Evolutionary conservation across 495 filamentous ascomycete genomes (phyloP).

Genomic region (Penicilliopsis zonata): DNA sequence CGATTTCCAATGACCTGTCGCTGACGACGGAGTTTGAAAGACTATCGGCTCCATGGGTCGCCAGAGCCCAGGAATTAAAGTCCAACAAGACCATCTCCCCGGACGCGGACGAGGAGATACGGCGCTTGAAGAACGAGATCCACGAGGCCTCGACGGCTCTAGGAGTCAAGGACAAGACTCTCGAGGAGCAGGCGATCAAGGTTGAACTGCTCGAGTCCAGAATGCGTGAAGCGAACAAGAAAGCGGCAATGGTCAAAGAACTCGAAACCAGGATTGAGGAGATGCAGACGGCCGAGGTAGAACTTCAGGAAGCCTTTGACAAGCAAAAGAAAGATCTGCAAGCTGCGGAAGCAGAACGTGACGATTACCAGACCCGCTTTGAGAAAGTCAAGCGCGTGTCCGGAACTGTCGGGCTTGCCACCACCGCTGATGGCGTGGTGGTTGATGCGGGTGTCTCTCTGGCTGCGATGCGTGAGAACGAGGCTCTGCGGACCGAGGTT

Average conservation of each 20-base stretch:
- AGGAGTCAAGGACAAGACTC: slow-evolving; percentile 81
- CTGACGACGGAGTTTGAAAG: slow-evolving; percentile 80
- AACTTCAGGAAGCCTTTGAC: slow-evolving; percentile 25
- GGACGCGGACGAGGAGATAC: slow-evolving; percentile 70
- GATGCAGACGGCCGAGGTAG: slow-evolving; percentile 28
- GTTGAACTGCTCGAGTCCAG: slow-evolving; percentile 39
- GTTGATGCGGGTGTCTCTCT: slow-evolving; percentile 31
- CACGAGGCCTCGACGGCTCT: slow-evolving; percentile 49
- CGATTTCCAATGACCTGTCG: slow-evolving; percentile 59
- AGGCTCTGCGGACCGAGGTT: slow-evolving; percentile 59
- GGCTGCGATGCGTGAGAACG: slow-evolving; percentile 61
- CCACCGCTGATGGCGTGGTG: slow-evolving; percentile 27
- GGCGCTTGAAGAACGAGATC: slow-evolving; percentile 60
- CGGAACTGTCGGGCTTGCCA: slow-evolving; percentile 38
- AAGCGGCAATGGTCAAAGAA: slow-evolving; percentile 32
- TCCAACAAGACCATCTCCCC: slow-evolving; percentile 63
- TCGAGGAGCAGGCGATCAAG: slow-evolving; percentile 75
- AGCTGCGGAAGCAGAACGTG: slow-evolving; percentile 48
- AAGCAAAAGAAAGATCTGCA: slow-evolving; percentile 31
- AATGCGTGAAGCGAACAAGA: slow-evolving; percentile 43
- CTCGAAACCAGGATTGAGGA: slow-evolving; percentile 52
- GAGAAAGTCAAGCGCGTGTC: slow-evolving; percentile 39
- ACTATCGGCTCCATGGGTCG: slow-evolving; percentile 65
- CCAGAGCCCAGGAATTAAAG: slow-evolving; percentile 68
- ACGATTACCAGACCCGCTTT: slow-evolving; percentile 62